Conservation (phyloP, 2,329 filamentous ascomycete genomes). For the Hirsutella rhossiliensis region DNA sequence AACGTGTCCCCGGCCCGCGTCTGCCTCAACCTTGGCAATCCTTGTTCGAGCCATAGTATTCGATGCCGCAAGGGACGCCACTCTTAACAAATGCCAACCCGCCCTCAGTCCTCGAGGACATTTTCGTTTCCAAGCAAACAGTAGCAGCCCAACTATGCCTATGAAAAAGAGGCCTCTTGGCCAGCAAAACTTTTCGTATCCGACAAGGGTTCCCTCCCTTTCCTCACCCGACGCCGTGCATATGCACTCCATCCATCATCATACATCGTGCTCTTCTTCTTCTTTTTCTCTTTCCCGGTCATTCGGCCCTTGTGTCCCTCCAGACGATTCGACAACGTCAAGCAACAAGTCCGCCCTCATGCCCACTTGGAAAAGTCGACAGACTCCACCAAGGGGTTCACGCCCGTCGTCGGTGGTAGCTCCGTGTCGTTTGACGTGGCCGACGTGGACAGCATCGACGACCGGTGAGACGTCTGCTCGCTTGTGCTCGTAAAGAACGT, state of each 20-base stretch:
- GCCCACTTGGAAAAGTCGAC: constrained; percentile 28
- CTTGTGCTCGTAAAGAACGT: constrained; percentile 49
- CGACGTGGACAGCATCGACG: constrained; percentile 41
- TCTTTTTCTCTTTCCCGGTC: neutral
- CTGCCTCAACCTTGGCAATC: no score
- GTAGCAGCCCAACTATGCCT: neutral
- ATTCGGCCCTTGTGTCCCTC: neutral
- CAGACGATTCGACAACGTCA: neutral
- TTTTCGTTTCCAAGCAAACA: neutral
- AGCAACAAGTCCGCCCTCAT: constrained; percentile 8
- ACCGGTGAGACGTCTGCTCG: constrained; percentile 45
- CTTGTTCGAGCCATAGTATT: no score
- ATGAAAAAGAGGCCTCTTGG: neutral
- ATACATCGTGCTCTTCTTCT: neutral
- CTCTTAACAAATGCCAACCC: no score
- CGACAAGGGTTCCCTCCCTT: neutral
- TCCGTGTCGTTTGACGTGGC: constrained; percentile 44
- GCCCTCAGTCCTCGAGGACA: no score
- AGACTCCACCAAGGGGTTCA: constrained; percentile 21
- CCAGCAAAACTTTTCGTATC: neutral
- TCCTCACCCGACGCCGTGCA: neutral
- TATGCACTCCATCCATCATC: neutral
- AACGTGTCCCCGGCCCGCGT: no score
- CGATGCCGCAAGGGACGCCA: no score
- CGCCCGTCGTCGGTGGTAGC: constrained; percentile 18